phyloP scores from a whole-genome alignment of 352 stramenopile genomes.

The Aphanomyces stellatus region DNA sequence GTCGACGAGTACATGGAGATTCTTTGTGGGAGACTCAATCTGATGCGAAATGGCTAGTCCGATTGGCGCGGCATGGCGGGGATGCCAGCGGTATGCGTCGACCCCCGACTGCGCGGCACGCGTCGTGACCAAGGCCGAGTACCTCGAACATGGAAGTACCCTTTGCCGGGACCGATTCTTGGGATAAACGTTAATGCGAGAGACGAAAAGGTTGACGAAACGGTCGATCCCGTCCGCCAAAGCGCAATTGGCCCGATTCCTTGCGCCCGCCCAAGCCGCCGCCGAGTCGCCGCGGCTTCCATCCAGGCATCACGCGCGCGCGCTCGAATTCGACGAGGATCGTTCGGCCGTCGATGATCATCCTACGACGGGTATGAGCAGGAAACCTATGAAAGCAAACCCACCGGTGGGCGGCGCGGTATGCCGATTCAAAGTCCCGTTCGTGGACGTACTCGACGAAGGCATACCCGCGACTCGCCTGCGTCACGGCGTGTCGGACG shows the following conservation, averaged over 20 bases:
- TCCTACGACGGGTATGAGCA: background rate
- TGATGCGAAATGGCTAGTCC: background rate
- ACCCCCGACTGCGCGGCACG: background rate
- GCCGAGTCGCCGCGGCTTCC: conserved; percentile 72
- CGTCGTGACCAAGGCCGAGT: background rate
- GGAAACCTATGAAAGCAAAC: too few species aligned
- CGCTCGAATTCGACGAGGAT: conserved; percentile 77
- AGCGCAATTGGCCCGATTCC: conserved; percentile 74
- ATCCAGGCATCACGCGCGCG: conserved; percentile 63
- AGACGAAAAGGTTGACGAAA: conserved; percentile 30
- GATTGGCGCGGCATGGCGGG: background rate
- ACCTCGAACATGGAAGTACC: background rate
- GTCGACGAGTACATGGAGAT: conserved; percentile 42
- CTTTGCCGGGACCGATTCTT: background rate
- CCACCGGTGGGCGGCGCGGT: conserved; percentile 39
- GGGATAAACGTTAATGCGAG: too few species aligned
- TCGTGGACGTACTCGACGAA: conserved; percentile 66
- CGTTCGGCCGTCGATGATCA: conserved; percentile 39
- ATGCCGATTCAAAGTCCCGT: conserved; percentile 46
- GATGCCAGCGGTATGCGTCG: background rate
- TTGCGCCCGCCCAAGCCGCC: conserved; percentile 67
- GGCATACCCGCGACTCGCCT: conserved; percentile 63
- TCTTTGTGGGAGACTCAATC: background rate
- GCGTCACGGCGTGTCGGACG: conserved; percentile 51
- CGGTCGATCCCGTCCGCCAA: conserved; percentile 63